phyloP scores from a whole-genome alignment of 768 basidiomycete genomes.

The Mycena rebaudengoi region DNA sequence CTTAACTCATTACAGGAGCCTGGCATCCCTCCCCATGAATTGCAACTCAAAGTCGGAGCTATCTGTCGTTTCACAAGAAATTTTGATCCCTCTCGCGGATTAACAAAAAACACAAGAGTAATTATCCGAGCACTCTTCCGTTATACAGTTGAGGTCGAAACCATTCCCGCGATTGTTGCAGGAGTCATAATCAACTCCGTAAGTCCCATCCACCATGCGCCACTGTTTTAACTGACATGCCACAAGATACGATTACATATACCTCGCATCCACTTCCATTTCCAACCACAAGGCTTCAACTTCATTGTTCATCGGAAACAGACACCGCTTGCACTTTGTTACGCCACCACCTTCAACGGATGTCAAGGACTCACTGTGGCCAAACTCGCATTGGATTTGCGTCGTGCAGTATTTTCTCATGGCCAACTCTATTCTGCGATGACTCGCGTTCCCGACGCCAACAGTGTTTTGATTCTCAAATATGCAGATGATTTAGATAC shows the following conservation, averaged over 20 bases:
- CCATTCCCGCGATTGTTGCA: neutral
- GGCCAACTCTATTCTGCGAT: neutral
- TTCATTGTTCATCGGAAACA: neutral
- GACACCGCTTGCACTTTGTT: no score
- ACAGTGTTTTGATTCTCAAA: neutral
- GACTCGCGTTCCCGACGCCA: neutral
- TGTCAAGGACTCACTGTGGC: neutral
- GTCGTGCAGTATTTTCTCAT: neutral
- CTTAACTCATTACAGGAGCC: neutral
- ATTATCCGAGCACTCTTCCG: neutral
- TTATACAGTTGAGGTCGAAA: neutral
- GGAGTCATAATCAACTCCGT: neutral
- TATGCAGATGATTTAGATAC: neutral
- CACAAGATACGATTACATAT: neutral
- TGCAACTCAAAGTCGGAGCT: neutral
- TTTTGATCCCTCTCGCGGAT: neutral
- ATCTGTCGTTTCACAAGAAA: neutral
- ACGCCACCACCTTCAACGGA: no score
- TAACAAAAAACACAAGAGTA: neutral
- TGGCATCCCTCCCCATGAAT: neutral
- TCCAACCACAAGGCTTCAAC: neutral
- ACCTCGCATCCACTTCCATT: neutral
- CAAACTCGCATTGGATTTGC: neutral
- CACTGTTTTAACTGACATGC: neutral
- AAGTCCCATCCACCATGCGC: neutral